Conservation (phyloP, 2,329 filamentous ascomycete species). For the Corniculantispora saksenae region DNA sequence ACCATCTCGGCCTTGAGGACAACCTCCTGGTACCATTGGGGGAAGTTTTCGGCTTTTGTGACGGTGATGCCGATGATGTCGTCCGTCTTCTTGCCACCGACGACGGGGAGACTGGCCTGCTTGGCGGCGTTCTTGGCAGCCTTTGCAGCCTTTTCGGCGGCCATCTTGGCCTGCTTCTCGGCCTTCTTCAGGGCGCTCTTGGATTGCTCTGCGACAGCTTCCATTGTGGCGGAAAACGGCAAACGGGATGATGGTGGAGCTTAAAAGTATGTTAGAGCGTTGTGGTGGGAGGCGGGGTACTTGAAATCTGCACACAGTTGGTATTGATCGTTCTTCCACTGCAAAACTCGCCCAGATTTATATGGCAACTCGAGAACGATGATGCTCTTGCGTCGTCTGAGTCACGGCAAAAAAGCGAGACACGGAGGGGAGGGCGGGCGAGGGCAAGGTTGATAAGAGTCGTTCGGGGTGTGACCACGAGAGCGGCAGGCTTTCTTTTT, state of each 20-base stretch:
- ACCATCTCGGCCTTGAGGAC: slow-evolving; percentile 97
- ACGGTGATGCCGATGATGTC: slow-evolving; percentile 87
- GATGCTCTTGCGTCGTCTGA: slow-evolving; percentile 7
- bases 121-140: slow-evolving; percentile 55
- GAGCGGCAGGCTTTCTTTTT: slow-evolving; percentile 14
- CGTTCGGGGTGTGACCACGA: slow-evolving; percentile 15
- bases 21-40: slow-evolving; percentile 96
- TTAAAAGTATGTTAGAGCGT: slow-evolving; percentile 3
- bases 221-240: slow-evolving; percentile 29
- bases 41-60: slow-evolving; percentile 82
- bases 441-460: slow-evolving; percentile 6
- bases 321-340: not conserved
- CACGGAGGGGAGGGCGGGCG: too few relatives aligned
- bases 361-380: not conserved
- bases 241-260: slow-evolving; percentile 15
- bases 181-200: slow-evolving; percentile 68
- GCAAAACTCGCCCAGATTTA: slow-evolving; percentile 6
- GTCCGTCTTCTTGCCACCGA: slow-evolving; percentile 61
- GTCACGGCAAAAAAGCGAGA: slow-evolving; percentile 13
- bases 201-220: slow-evolving; percentile 44
- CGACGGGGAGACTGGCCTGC: slow-evolving; percentile 45
- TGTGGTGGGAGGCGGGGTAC: slow-evolving; percentile 10
- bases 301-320: not conserved
- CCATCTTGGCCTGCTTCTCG: slow-evolving; percentile 63
- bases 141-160: slow-evolving; percentile 63